Conservation (phyloP, 202 grass and related monocot genomes). For the Carex arenaria region DNA sequence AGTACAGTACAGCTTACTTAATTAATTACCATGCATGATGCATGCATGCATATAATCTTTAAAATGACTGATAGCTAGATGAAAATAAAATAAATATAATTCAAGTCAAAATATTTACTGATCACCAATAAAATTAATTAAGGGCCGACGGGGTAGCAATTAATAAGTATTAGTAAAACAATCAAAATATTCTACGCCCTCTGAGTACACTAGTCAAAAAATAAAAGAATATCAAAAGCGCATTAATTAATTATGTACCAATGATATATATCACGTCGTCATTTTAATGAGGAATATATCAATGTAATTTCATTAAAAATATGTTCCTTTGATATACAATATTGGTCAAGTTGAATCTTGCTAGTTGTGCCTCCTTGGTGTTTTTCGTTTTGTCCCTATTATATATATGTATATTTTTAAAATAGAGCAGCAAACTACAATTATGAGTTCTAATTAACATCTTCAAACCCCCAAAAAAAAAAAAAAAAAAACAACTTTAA, state of each 20-base stretch:
- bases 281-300: background rate
- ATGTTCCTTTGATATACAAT: background rate
- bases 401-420: background rate
- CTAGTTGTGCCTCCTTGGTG: background rate
- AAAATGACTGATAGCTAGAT: no score
- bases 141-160: no score
- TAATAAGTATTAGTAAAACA: no score
- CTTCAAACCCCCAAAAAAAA: background rate
- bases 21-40: no score
- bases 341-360: background rate
- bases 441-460: background rate
- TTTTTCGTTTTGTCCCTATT: background rate
- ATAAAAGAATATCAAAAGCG: background rate
- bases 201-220: background rate
- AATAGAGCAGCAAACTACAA: background rate
- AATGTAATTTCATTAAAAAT: background rate
- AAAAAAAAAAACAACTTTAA: background rate
- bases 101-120: no score
- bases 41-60: no score
- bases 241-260: background rate
- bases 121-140: no score
- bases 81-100: no score
- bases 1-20: no score
- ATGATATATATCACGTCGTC: background rate
- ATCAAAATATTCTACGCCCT: background rate